phyloP scores from a whole-genome alignment of 768 basidiomycete genomes.

The Cubamyces lactineus region DNA sequence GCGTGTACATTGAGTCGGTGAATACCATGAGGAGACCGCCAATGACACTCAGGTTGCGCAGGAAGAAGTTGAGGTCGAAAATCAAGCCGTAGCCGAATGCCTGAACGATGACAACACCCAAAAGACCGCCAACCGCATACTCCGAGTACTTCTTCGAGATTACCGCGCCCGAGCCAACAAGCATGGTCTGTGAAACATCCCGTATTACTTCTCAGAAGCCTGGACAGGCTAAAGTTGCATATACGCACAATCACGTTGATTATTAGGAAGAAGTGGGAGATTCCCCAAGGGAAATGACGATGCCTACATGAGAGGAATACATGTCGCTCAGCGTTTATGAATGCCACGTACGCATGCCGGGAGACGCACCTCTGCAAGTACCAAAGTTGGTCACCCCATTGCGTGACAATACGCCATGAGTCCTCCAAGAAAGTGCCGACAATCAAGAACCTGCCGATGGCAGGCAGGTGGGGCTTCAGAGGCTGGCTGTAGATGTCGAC shows the following conservation, averaged over 20 bases:
- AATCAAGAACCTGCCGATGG: constrained; percentile 94
- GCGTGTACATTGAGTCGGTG: constrained; percentile 89
- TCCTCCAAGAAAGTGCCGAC: constrained; percentile 99
- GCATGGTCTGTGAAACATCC: constrained; percentile 70
- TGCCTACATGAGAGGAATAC: constrained; percentile 56
- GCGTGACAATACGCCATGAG: constrained; percentile 88
- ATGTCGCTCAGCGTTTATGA: background rate
- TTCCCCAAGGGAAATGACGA: constrained; percentile 92
- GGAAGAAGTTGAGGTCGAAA: constrained; percentile 99
- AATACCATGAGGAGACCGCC: constrained; percentile 99
- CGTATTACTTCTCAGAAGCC: background rate
- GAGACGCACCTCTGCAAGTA: constrained; percentile 86
- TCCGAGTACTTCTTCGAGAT: constrained; percentile 88
- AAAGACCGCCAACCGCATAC: constrained; percentile 86
- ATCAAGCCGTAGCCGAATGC: constrained; percentile 99
- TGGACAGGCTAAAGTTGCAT: background rate
- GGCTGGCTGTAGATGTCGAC: constrained; percentile 94
- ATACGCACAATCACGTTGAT: constrained; percentile 86
- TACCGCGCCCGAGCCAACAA: constrained; percentile 79
- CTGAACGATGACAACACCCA: constrained; percentile 91
- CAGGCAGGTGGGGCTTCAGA: constrained; percentile 90
- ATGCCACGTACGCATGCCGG: constrained; percentile 20
- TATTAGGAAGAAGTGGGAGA: constrained; percentile 91
- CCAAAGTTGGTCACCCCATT: constrained; percentile 98
- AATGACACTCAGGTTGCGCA: constrained; percentile 96